phyloP scores from a whole-genome alignment of 352 stramenopile species.

The Phytophthora sp. region DNA sequence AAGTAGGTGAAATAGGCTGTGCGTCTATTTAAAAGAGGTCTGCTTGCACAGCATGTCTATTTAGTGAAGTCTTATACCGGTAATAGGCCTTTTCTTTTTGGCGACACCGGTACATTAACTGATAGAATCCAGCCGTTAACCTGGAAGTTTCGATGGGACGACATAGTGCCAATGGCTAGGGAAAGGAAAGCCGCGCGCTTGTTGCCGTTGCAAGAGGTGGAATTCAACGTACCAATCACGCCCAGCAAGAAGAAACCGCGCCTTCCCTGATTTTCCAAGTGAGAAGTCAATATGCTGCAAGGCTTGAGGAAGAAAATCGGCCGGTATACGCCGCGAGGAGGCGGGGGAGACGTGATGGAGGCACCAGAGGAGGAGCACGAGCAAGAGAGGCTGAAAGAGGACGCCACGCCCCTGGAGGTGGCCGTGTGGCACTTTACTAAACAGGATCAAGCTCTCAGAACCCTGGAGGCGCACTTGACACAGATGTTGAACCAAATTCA shows the following conservation, averaged over 20 bases:
- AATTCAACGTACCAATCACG: conserved; percentile 22
- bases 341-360: conserved; percentile 25
- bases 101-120: conserved; percentile 7
- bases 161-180: conserved; percentile 12
- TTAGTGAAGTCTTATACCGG: too few species aligned
- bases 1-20: too few species aligned
- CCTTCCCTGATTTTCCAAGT: conserved; percentile 4
- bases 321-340: conserved; percentile 37
- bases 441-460: conserved; percentile 54
- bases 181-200: conserved; percentile 19
- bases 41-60: too few species aligned
- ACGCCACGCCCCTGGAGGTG: conserved; percentile 37
- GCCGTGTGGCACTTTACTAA: conserved; percentile 58
- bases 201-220: conserved; percentile 8
- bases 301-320: conserved; percentile 68
- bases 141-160: conserved; percentile 25
- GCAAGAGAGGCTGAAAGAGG: conserved; percentile 13
- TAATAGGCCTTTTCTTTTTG: neutral
- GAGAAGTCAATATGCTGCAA: conserved; percentile 50
- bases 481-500: conserved; percentile 70
- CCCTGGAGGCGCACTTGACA: conserved; percentile 52
- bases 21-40: too few species aligned
- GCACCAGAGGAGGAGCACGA: conserved; percentile 3
- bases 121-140: conserved; percentile 27
- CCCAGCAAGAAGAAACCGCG: conserved; percentile 15